Base-by-base conservation (phyloP, 306 rosid genomes). In the Alnus glutinosa region DNA sequence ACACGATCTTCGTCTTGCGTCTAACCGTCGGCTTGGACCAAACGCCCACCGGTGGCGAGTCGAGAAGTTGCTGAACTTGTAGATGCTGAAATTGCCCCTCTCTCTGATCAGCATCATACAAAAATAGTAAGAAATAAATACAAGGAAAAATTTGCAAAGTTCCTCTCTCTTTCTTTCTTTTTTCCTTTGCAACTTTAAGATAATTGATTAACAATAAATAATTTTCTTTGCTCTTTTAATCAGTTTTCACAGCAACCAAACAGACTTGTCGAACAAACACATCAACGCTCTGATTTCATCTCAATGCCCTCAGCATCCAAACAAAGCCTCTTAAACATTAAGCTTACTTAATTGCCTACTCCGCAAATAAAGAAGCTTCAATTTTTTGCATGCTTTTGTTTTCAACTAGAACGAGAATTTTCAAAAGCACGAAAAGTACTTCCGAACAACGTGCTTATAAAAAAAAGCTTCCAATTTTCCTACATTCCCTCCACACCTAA, bases 1-100 rank as follows among this genome's bases (percentile, higher is more conserved):
- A 95, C 47, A 95, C 98, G 78, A 95, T 92, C 89, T 95, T 95
- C 7, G 98, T 95, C 96, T 95, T 95, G 5, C 98, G 90, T 75
- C 88, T 89, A 62, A 95, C 88, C 5, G 84, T 83, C 2, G 98
- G 98, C 86, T 89, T 95, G 7, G 96, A 86, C 98, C 97, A 95
- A 87, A 95, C 78, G 36, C 89, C 89, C 86, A 85, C 96, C 2
- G 95, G 78, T 28, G 66, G 4, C 12, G 86, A 71, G 73, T 90
- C 91, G 4, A 89, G 87, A 14, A 80, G 77, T 67, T 90, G 92
- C 70, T 81, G 97, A 49, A 88, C 39, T 16, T 82, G 89, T 71
- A 87, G 73, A 47, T 88, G 84, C 71, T 80, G 86, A 85, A 89
- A 86, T 75, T 89, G 86, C 78, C 86, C 89, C 75, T 78, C 93